phyloP scores from a whole-genome alignment of 2,329 filamentous ascomycete genomes.

The Teratosphaeria zuluensis region DNA sequence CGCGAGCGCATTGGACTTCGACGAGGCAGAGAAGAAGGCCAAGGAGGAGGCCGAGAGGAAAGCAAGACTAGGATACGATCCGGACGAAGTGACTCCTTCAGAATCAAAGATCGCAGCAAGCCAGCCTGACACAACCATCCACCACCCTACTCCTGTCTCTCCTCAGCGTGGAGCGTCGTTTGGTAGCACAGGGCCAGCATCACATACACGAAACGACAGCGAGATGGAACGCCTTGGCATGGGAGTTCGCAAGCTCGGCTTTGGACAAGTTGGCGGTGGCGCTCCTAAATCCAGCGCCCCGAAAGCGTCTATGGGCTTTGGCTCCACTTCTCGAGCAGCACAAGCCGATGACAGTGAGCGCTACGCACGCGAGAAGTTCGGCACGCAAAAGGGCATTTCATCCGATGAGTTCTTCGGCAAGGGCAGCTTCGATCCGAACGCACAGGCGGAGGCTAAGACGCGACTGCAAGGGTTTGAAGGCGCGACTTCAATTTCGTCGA shows the following conservation, averaged over 20 bases:
- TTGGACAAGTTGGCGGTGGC: constrained; percentile 67
- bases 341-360: constrained; percentile 58
- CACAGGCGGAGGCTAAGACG: constrained; percentile 75
- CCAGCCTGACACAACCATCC: constrained; percentile 48
- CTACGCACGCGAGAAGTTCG: constrained; percentile 82
- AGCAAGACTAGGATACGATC: constrained; percentile 89
- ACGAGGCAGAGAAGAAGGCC: constrained; percentile 92
- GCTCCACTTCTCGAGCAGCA: constrained; percentile 30
- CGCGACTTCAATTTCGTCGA: constrained; percentile 83
- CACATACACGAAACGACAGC: constrained; percentile 49
- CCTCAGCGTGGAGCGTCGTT: constrained; percentile 51
- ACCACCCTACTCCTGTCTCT: constrained; percentile 67
- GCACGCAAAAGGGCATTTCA: constrained; percentile 86
- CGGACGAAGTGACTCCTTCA: constrained; percentile 61
- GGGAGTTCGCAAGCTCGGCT: constrained; percentile 75
- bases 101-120: constrained; percentile 36
- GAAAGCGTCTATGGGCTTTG: constrained; percentile 72
- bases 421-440: constrained; percentile 68
- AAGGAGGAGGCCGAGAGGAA: constrained; percentile 96
- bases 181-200: constrained; percentile 43
- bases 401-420: constrained; percentile 98
- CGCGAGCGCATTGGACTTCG: constrained; percentile 74
- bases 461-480: constrained; percentile 89
- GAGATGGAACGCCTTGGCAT: constrained; percentile 86
- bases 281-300: constrained; percentile 41